Evolutionary conservation across 345 rosid genomes (phyloP).

Genomic region (Angophora floribunda): DNA sequence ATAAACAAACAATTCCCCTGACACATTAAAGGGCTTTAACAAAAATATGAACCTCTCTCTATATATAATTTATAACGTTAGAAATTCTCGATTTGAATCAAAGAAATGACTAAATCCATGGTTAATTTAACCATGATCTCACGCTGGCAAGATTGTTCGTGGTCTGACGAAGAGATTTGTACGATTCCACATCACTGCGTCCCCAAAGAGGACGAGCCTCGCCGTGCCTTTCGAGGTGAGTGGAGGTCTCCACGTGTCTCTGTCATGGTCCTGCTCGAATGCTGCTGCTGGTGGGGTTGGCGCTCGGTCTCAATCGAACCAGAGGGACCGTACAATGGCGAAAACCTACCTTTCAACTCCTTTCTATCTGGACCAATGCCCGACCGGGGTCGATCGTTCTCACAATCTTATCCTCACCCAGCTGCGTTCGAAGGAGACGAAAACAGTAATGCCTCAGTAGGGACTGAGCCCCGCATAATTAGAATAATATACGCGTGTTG

Average conservation of each 20-base stretch:
- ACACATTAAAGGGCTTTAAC: neutral
- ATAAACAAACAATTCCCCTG: neutral
- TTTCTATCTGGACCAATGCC: neutral
- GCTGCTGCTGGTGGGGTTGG: neutral
- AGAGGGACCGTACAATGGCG: neutral
- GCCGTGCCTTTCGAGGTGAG: neutral
- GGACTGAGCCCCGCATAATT: no score
- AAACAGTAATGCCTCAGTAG: neutral
- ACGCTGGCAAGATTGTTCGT: neutral
- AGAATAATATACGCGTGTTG: no score
- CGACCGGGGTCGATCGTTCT: neutral
- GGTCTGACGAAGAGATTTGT: neutral
- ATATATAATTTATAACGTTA: neutral
- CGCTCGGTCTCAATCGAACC: neutral
- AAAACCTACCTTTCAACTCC: neutral
- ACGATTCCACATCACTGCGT: neutral
- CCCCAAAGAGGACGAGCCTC: neutral
- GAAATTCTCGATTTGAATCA: neutral
- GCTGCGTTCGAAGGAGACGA: neutral
- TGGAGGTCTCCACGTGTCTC: neutral
- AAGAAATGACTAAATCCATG: no score
- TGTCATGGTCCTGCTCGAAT: neutral
- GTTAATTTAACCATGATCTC: neutral
- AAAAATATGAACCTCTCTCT: neutral
- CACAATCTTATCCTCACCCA: neutral